These are phyloP conservation scores for Huiozyma naganishii DNA, from an alignment of 805 yeast species.

Conservation along the genomic window DNA sequence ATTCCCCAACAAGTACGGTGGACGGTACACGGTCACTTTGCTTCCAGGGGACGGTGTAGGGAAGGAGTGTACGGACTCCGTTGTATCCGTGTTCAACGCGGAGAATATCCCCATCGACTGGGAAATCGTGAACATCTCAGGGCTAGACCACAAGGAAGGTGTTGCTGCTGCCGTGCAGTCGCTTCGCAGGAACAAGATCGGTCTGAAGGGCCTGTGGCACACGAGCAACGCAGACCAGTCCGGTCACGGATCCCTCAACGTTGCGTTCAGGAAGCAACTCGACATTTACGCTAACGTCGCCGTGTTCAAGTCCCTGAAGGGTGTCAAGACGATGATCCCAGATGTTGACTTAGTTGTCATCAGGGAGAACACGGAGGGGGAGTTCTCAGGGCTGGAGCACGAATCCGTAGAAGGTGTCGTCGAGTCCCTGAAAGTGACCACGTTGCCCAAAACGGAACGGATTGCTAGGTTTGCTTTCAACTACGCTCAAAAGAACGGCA, in stretches of 20 bases:
- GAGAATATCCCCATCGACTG: conserved; percentile 89
- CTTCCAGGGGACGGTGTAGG: conserved; percentile 99
- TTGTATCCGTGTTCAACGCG: conserved; percentile 75
- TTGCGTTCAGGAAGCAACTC: conserved; percentile 90
- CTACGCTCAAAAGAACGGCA: conserved; percentile 84
- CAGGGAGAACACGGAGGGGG: conserved; percentile 99
- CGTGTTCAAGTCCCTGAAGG: conserved; percentile 87
- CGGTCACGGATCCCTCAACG: conserved; percentile 79
- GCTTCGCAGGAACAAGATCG: conserved; percentile 90
- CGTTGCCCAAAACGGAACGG: conserved; percentile 90
- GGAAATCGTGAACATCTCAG: conserved; percentile 71
- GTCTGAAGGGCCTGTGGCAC: conserved; percentile 90
- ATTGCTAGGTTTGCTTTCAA: conserved; percentile 96
- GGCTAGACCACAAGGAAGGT: conserved; percentile 42
- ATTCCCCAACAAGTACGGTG: conserved; percentile 88
- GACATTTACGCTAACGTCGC: conserved; percentile 93
- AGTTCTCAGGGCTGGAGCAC: conserved; percentile 96
- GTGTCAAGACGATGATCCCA: conserved; percentile 80
- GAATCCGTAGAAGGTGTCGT: conserved; percentile 96
- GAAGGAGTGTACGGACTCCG: conserved; percentile 89
- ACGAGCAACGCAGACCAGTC: conserved; percentile 66
- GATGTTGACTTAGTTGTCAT: conserved; percentile 88
- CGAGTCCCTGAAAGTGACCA: conserved; percentile 90
- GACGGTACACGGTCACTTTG: conserved; percentile 85
- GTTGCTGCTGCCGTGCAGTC: conserved; percentile 82